A percentile compares a stretch with the other conserved stretches of the same genome.
phyloP scores from a whole-genome alignment of 2,329 filamentous ascomycete genomes.

The Macrophomina pseudophaseolina region DNA sequence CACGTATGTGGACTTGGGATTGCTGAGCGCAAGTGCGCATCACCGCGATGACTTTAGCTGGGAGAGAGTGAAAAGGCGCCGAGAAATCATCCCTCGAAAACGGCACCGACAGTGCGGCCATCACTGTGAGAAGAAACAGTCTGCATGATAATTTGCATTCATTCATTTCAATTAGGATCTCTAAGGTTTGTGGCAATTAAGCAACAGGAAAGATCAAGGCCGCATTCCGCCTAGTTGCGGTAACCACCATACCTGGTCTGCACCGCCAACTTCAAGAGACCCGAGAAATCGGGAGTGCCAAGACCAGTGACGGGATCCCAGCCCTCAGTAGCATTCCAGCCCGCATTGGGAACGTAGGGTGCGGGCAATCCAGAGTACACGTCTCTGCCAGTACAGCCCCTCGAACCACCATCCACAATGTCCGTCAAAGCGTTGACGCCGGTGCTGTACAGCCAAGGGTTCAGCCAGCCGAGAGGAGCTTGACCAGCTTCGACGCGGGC shows the following conservation, averaged over 20 bases:
- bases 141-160: too few species aligned
- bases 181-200: too few species aligned
- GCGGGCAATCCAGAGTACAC: slow-evolving; percentile 46
- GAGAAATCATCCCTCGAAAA: too few species aligned
- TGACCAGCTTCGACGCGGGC: slow-evolving; percentile 43
- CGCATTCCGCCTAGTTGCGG: not conserved
- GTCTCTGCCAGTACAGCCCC: slow-evolving; percentile 49
- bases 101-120: too few species aligned
- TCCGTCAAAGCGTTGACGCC: slow-evolving; percentile 54
- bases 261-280: slow-evolving; percentile 37
- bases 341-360: slow-evolving; percentile 51
- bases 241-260: slow-evolving; percentile 10
- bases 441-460: slow-evolving; percentile 49
- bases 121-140: not conserved
- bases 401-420: slow-evolving; percentile 54
- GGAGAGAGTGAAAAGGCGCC: too few species aligned
- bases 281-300: slow-evolving; percentile 44
- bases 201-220: not conserved
- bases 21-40: not conserved
- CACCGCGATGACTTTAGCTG: too few species aligned
- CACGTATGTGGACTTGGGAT: not conserved
- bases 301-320: slow-evolving; percentile 58
- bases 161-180: too few species aligned
- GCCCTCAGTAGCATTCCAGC: slow-evolving; percentile 57
- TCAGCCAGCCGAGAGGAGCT: slow-evolving; percentile 45